Evolutionary conservation across 1,284 basidiomycete genomes (phyloP).

Genomic region (Abortiporus biennis): DNA sequence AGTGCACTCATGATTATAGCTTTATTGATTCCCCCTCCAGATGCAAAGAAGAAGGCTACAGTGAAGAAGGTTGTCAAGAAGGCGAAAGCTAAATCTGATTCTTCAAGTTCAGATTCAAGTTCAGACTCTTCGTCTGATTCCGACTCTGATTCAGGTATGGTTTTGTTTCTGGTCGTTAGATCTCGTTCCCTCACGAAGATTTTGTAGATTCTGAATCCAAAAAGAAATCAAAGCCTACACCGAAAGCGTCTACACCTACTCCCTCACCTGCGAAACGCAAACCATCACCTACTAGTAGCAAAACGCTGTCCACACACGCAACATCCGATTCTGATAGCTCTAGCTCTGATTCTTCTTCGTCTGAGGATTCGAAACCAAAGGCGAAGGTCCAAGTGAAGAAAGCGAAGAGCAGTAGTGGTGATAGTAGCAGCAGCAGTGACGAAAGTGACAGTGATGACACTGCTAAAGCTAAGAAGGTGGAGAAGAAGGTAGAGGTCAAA

Average conservation of each 20-base stretch:
- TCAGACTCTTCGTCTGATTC: slow-evolving; percentile 10
- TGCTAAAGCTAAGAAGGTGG: slow-evolving; percentile 5
- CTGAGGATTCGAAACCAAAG: slow-evolving; percentile 1
- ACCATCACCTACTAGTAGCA: too few species aligned
- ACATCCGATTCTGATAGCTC: too few species aligned
- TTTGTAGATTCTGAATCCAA: slow-evolving; percentile 2
- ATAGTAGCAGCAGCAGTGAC: too few species aligned
- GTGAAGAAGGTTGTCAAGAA: neutral
- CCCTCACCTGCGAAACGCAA: too few species aligned
- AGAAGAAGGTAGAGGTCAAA: slow-evolving; percentile 9
- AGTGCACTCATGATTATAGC: too few species aligned
- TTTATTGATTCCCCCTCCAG: too few species aligned
- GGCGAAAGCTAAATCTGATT: neutral
- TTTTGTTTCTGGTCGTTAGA: neutral
- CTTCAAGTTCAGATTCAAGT: slow-evolving; percentile 12
- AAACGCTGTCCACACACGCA: slow-evolving; percentile 10
- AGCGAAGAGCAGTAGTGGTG: too few species aligned
- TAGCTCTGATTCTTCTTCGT: too few species aligned
- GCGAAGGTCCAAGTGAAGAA: slow-evolving; percentile 2
- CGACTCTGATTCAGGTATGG: slow-evolving; percentile 11
- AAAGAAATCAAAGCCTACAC: slow-evolving; percentile 8
- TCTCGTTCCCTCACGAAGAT: neutral
- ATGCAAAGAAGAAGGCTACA: too few species aligned
- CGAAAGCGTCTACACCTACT: slow-evolving; percentile 6
- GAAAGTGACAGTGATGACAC: slow-evolving; percentile 2